Percentiles rank a stretch among this genome's conserved stretches.
These are phyloP conservation scores for Chamaecrista fasciculata DNA, from an alignment of 306 rosid species.

Conservation along the genomic window DNA sequence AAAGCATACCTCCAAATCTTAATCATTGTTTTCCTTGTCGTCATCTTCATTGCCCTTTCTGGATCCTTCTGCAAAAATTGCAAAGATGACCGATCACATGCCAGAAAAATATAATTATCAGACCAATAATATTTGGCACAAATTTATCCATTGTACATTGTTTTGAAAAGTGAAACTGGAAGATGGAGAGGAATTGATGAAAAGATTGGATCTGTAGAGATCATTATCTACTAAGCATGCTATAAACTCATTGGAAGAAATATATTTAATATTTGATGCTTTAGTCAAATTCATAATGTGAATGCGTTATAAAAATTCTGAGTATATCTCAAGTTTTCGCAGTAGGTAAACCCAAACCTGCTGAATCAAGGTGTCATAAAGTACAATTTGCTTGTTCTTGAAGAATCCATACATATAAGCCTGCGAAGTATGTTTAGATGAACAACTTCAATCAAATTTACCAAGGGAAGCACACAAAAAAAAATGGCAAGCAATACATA, in stretches of 20 bases:
- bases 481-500: not conserved
- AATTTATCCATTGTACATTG: not conserved
- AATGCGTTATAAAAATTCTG: not conserved
- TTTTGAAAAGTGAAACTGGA: conserved; percentile 18
- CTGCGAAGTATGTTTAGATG: conserved; percentile 49
- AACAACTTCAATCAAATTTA: conserved; percentile 17
- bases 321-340: no score
- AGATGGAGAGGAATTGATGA: not conserved
- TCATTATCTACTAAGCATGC: not conserved
- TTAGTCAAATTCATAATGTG: conserved; percentile 1
- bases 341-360: conserved; percentile 55
- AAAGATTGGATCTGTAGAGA: not conserved
- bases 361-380: conserved; percentile 93
- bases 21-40: conserved; percentile 70
- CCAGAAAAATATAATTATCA: conserved; percentile 17
- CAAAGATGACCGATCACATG: conserved; percentile 11
- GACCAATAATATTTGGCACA: not conserved
- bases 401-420: conserved; percentile 99
- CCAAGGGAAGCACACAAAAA: conserved; percentile 6
- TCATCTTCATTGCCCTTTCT: conserved; percentile 69
- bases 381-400: conserved; percentile 94
- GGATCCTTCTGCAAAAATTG: conserved; percentile 56
- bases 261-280: not conserved
- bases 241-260: conserved; percentile 5
- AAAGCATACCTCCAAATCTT: conserved; percentile 81